Evolutionary conservation across 2,329 filamentous ascomycete genomes (phyloP), one percentile per base, ranked within the genome.

Genomic region (Aspergillus versicolor): DNA sequence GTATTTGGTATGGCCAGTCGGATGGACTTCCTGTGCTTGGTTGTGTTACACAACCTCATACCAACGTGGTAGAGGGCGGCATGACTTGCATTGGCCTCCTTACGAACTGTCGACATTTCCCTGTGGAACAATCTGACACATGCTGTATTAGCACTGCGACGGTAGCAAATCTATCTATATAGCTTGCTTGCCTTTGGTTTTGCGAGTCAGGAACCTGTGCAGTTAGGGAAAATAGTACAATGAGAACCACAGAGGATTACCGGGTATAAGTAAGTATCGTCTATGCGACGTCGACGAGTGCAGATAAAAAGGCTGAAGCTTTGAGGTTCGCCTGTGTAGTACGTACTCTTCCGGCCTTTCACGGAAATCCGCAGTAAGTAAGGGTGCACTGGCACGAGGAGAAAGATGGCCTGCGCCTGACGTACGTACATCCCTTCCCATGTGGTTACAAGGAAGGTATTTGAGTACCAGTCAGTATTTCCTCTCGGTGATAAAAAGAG

Each of bases 331-430:
- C 8, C 21, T 17, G 37, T 11, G 51, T 54, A 30, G 51, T 32
- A 54, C 51, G 37, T 54, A 22, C 34, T 38, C 30, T 34, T 30
- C 21, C 21, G 38, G 37, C 13, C 34, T 24, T 55, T 13, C 22
- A 15, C 52, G 48, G 48, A 34, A 42, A 21, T 52, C 48, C 53
- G 57, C 57, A 59, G 52, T 48, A 12, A 12, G 32, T 30, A 38
- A 40, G 38, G 41, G 41, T 37, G 47, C 49, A 45, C 57, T 37
- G 22, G 30, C 37, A 47, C 53, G 17, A 56, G 48, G 22, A 41
- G 32, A 37, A 15, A 19, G 30, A 32, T 42, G 12, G 50, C 5
- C 34, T 47, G 34, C 9, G 45, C 45, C 21, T 48, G 42, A 19
- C 19, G 19, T 19, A 30, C 37, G 44, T 49, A 38, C 34, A 34